Evolutionary conservation across 2,329 filamentous ascomycete species (phyloP).

Genomic region (Aspergillus oerlinghausenensis): DNA sequence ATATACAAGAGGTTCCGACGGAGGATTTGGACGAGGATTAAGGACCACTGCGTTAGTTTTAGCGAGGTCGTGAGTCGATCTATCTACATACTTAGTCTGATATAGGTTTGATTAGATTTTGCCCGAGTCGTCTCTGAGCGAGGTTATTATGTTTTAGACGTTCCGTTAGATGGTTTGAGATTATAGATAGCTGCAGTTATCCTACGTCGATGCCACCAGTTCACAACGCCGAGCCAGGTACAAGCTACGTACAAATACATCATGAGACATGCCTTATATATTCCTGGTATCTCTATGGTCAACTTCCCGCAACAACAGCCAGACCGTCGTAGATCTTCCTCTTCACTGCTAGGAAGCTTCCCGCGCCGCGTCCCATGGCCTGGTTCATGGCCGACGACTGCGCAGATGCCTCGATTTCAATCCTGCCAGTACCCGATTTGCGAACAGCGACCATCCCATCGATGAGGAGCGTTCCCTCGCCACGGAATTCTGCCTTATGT

Average conservation of each 20-base stretch:
- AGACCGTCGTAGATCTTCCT: slow-evolving; percentile 89
- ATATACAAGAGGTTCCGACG: slow-evolving; percentile 32
- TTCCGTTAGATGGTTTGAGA: background rate
- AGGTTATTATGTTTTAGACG: no score
- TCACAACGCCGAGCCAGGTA: background rate
- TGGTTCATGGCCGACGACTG: slow-evolving; percentile 44
- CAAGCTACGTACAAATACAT: background rate
- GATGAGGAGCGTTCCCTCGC: slow-evolving; percentile 85
- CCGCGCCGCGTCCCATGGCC: slow-evolving; percentile 48
- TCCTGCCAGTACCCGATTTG: slow-evolving; percentile 79
- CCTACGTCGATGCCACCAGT: background rate
- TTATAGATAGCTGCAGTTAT: background rate
- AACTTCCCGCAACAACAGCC: slow-evolving; percentile 78
- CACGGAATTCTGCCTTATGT: slow-evolving; percentile 85
- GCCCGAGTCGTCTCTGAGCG: background rate
- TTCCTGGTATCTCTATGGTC: slow-evolving; percentile 11
- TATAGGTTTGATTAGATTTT: background rate
- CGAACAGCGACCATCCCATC: slow-evolving; percentile 83
- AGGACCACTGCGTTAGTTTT: slow-evolving; percentile 9
- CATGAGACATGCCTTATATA: background rate
- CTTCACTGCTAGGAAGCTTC: slow-evolving; percentile 81
- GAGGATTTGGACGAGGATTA: slow-evolving; percentile 24
- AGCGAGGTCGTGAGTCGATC: background rate
- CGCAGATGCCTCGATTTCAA: slow-evolving; percentile 79
- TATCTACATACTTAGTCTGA: background rate